Evolutionary conservation across 352 stramenopile species (phyloP).

Genomic region (Pythium rhizo-oryzae): DNA sequence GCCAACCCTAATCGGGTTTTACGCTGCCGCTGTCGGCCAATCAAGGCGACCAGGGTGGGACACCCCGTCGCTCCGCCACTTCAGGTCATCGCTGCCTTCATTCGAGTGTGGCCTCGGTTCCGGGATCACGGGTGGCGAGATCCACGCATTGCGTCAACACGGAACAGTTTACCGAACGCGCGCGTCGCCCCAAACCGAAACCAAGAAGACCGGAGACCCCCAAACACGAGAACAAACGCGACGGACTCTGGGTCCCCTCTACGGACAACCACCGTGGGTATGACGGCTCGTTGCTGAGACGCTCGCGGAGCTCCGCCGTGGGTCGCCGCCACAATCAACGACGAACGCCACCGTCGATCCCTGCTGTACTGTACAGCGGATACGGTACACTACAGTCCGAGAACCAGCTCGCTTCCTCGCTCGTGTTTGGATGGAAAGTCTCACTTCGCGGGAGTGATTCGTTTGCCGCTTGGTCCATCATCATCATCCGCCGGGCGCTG

Average conservation of each 20-base stretch:
- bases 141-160: constrained; percentile 22
- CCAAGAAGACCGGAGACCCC: not conserved
- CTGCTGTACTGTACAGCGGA: not conserved
- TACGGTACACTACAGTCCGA: not conserved
- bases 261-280: not conserved
- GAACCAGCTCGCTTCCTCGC: not conserved
- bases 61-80: not conserved
- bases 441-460: not conserved
- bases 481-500: not conserved
- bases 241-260: not conserved
- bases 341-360: constrained; percentile 3
- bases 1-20: constrained; percentile 11
- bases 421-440: no score
- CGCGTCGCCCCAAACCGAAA: not conserved
- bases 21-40: not conserved
- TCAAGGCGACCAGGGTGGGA: not conserved
- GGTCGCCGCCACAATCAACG: not conserved
- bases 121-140: constrained; percentile 6
- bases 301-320: not conserved
- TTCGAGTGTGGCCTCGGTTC: not conserved
- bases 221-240: constrained; percentile 10
- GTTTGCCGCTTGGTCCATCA: not conserved
- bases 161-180: constrained; percentile 17
- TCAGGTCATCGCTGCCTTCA: not conserved
- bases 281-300: not conserved